phyloP scores from a whole-genome alignment of 768 basidiomycete species.

The Cubamyces lactineus region DNA sequence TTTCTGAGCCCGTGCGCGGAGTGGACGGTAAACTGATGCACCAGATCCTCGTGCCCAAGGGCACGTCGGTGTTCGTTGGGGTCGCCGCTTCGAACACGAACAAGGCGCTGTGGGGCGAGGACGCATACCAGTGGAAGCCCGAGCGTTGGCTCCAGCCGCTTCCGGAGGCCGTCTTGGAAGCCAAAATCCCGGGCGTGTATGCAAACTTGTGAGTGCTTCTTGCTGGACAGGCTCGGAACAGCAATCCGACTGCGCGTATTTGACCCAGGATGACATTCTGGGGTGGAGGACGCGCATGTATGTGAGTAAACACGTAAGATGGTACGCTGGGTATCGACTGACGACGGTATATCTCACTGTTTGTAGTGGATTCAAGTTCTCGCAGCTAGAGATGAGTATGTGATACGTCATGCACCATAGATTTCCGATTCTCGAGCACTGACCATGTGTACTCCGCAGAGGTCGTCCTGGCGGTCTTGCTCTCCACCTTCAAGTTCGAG shows the following conservation, averaged over 20 bases:
- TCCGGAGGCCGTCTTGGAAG: conserved; percentile 16
- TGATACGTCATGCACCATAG: not conserved
- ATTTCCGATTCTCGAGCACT: no score
- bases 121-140: conserved; percentile 31
- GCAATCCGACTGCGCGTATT: no score
- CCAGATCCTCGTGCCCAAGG: conserved; percentile 25
- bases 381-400: conserved; percentile 29
- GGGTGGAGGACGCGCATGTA: conserved; percentile 48
- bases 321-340: conserved; percentile 13
- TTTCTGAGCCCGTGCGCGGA: conserved; percentile 23
- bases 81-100: conserved; percentile 31
- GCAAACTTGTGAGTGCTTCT: conserved; percentile 11
- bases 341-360: not conserved
- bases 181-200: conserved; percentile 25
- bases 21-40: conserved; percentile 23
- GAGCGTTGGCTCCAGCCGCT: conserved; percentile 29
- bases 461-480: conserved; percentile 15
- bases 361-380: conserved; percentile 27
- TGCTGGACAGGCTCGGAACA: no score
- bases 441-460: not conserved
- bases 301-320: conserved; percentile 32
- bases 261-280: conserved; percentile 48
- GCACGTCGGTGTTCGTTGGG: conserved; percentile 24
- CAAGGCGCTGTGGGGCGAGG: conserved; percentile 32
- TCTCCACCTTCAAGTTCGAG: conserved; percentile 21